These are phyloP conservation scores for Yamadazyma songkhlaensis DNA, from an alignment of 1,139 yeast species.

Conservation along the genomic window DNA sequence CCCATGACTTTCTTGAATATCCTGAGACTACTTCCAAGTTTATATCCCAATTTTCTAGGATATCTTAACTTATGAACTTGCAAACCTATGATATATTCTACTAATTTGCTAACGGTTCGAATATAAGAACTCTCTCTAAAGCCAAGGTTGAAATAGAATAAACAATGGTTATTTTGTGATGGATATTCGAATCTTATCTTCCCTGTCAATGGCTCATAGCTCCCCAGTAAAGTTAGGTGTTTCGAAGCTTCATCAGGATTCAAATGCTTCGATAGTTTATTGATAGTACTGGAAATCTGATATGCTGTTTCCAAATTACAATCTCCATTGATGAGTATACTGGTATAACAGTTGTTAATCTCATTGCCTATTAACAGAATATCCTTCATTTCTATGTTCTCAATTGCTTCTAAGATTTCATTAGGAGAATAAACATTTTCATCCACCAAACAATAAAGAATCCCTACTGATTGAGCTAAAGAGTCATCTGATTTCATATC, in stretches of 20 bases:
- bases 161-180: conserved; percentile 8
- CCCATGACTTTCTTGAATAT: conserved; percentile 53
- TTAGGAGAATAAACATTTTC: conserved; percentile 49
- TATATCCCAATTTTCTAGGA: conserved; percentile 44
- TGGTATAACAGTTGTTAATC: conserved; percentile 26
- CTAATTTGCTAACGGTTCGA: conserved; percentile 39
- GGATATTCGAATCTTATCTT: conserved; percentile 7
- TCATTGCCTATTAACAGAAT: conserved; percentile 19
- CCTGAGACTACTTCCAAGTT: conserved; percentile 53
- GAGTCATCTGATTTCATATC: conserved; percentile 36
- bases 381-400: conserved; percentile 23
- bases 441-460: conserved; percentile 50
- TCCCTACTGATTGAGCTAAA: conserved; percentile 42
- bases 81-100: conserved; percentile 42
- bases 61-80: conserved; percentile 48
- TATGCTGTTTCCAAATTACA: conserved; percentile 14
- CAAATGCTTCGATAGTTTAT: conserved; percentile 15
- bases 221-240: conserved; percentile 8
- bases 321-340: conserved; percentile 51
- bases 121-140: conserved; percentile 27
- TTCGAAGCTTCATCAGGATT: background rate
- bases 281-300: conserved; percentile 15
- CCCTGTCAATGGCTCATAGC: conserved; percentile 10
- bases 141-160: conserved; percentile 55
- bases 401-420: conserved; percentile 43